Percentiles rank a stretch among this genome's conserved stretches.
Evolutionary conservation across 768 basidiomycete species (phyloP).

Genomic region (Collybia sp.): DNA sequence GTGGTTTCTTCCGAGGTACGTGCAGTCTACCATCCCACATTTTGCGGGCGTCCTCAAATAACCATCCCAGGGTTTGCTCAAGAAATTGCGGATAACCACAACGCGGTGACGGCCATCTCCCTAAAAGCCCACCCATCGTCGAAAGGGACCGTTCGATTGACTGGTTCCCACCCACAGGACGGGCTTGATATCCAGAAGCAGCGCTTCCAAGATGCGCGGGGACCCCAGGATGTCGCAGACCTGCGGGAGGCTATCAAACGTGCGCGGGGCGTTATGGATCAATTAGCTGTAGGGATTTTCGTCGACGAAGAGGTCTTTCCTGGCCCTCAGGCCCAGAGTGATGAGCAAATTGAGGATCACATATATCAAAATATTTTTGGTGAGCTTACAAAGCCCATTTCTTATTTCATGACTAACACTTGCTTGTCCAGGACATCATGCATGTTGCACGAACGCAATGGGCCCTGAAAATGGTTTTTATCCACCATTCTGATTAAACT

Average conservation of each 20-base stretch:
- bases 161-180: conserved; percentile 24
- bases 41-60: neutral
- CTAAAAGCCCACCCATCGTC: conserved; percentile 24
- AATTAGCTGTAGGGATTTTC: conserved; percentile 10
- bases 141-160: conserved; percentile 22
- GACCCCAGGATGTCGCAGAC: conserved; percentile 17
- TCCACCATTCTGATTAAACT: neutral
- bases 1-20: conserved; percentile 21
- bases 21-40: neutral
- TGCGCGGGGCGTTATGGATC: conserved; percentile 13
- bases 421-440: conserved; percentile 20
- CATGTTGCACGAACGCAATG: conserved; percentile 26
- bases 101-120: conserved; percentile 18
- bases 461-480: conserved; percentile 17
- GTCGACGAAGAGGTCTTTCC: conserved; percentile 17
- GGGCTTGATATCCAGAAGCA: conserved; percentile 21
- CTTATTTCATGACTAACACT: too few relatives aligned
- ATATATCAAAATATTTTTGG: conserved; percentile 18
- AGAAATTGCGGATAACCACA: conserved; percentile 14
- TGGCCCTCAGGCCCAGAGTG: conserved; percentile 11
- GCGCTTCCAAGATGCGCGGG: conserved; percentile 20
- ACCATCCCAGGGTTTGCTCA: conserved; percentile 14
- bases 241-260: conserved; percentile 20
- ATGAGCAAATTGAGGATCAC: conserved; percentile 20
- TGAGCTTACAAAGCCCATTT: neutral